Evolutionary conservation across 768 basidiomycete species (phyloP), one percentile per base, ranked within the genome.

Genomic region (Russula abietina): DNA sequence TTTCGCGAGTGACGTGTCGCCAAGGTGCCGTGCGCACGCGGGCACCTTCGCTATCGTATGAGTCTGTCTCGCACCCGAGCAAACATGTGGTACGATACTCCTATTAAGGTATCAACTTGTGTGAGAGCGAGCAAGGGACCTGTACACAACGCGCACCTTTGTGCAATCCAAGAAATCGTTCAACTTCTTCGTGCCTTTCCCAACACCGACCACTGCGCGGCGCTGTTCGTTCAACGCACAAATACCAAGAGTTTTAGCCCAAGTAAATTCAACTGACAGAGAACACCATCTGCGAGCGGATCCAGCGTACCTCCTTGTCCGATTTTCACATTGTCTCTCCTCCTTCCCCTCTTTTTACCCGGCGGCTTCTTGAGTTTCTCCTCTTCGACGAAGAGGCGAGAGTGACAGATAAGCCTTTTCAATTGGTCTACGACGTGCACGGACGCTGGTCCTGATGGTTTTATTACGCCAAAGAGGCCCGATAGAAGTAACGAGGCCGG

Each of bases 301-400:
- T 99, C 97, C 55, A 99, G 78, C 4, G 97, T 99, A 4, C 97
- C 94, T 32, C 93, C 93, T 73, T 94, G 91, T 1, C 93, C 94
- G 54, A 95, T 83, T 75, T 96, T 95, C 57, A 94, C 77, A 2
- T 74, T 70, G 24, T 83, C 80, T 59, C n/a, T n/a, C n/a, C 61
- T 71, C 56, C 74, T 73, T 50, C 75, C 72, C 64, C 80, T 81
- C 28, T 77, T 78, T 57, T 77, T 74, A n/a, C 73, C 74, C n/a
- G n/a, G n/a, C 48, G 80, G 73, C 51, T 81, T 78, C 65, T 83
- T 84, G 36, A 83, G 77, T 83, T 81, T 38, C n/a, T 81, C 70
- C 28, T 69, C 79, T 50, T 88, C 85, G 55, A 81, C 77, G 71
- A 99, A 98, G 9, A 98, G 76, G 33, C 80, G 80, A 1, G 96